These are phyloP conservation scores for Clathrus columnatus DNA, from an alignment of 768 basidiomycete species.

Conservation along the genomic window DNA sequence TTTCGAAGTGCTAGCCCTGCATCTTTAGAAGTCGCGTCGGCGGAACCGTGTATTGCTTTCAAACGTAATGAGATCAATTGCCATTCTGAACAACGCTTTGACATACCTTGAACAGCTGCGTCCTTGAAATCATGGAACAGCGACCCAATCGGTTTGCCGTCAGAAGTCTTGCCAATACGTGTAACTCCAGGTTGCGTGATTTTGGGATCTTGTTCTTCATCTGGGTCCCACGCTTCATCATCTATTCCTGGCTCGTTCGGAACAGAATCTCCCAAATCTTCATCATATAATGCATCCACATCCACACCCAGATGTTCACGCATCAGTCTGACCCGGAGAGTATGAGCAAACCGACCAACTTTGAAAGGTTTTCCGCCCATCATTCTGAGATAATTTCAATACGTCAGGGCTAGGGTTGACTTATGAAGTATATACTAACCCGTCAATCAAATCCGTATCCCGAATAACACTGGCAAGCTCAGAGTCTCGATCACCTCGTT, in stretches of 20 bases:
- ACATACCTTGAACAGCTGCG: conserved; percentile 43
- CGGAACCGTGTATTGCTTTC: conserved; percentile 33
- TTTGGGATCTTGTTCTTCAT: conserved; percentile 49
- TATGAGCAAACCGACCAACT: conserved; percentile 96
- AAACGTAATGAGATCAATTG: background rate
- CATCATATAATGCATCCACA: conserved; percentile 79
- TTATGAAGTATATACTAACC: conserved; percentile 37
- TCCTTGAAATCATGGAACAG: conserved; percentile 29
- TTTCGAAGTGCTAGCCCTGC: conserved; percentile 32
- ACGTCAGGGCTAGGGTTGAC: conserved; percentile 4
- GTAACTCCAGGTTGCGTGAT: conserved; percentile 34
- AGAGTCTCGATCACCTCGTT: conserved; percentile 93
- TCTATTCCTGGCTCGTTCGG: conserved; percentile 42
- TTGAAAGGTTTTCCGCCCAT: conserved; percentile 94
- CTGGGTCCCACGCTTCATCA: conserved; percentile 65
- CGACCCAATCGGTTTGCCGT: conserved; percentile 24
- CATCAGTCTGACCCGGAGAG: conserved; percentile 89
- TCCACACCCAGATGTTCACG: conserved; percentile 93
- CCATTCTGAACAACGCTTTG: background rate
- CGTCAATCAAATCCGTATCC: conserved; percentile 95
- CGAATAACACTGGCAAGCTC: conserved; percentile 88
- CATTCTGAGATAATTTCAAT: conserved; percentile 36
- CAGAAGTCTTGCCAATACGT: conserved; percentile 25
- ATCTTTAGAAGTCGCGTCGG: conserved; percentile 30
- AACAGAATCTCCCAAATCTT: conserved; percentile 51